A percentile compares a stretch with the other conserved stretches of the same genome.
Evolutionary conservation across 768 basidiomycete genomes (phyloP).

Genomic region (Bullera alba): DNA sequence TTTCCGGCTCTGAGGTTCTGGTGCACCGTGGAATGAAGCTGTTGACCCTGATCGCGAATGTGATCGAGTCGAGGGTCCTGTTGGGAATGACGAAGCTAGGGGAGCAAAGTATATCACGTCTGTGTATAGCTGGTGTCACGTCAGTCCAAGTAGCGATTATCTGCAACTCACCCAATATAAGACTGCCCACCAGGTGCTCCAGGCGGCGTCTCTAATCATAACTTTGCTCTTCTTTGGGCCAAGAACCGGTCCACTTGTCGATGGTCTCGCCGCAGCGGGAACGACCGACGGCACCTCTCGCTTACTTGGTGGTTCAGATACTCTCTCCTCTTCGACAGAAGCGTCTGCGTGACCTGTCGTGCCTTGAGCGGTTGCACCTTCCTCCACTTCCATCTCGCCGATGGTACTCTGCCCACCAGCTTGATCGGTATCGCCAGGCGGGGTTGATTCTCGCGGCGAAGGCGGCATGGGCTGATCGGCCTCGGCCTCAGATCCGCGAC

Average conservation of each 20-base stretch:
- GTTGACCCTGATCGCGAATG: slow-evolving; percentile 22
- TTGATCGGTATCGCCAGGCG: not conserved
- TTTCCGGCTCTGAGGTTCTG: slow-evolving; percentile 19
- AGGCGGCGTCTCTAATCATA: slow-evolving; percentile 56
- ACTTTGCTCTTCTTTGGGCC: slow-evolving; percentile 56
- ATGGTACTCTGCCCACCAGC: not conserved
- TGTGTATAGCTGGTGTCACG: slow-evolving; percentile 63
- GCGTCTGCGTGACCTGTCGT: slow-evolving; percentile 8
- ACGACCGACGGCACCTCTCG: not conserved
- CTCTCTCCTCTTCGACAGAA: slow-evolving; percentile 8
- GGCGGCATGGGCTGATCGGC: not conserved
- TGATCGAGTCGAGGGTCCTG: slow-evolving; percentile 14
- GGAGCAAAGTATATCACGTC: slow-evolving; percentile 78
- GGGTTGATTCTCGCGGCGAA: not conserved
- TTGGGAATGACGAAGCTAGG: slow-evolving; percentile 61
- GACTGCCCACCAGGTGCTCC: slow-evolving; percentile 59
- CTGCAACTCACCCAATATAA: slow-evolving; percentile 65
- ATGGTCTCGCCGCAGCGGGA: not conserved
- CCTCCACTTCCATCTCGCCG: not conserved
- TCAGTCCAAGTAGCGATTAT: not conserved
- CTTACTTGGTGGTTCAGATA: not conserved
- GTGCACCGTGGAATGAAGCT: slow-evolving; percentile 3
- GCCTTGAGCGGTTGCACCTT: slow-evolving; percentile 1
- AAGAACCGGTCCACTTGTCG: not conserved
- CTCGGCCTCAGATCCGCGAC: slow-evolving; percentile 7